These are phyloP conservation scores for Colletotrichum neosansevieriae DNA, from an alignment of 2,329 filamentous ascomycete species.

Conservation along the genomic window DNA sequence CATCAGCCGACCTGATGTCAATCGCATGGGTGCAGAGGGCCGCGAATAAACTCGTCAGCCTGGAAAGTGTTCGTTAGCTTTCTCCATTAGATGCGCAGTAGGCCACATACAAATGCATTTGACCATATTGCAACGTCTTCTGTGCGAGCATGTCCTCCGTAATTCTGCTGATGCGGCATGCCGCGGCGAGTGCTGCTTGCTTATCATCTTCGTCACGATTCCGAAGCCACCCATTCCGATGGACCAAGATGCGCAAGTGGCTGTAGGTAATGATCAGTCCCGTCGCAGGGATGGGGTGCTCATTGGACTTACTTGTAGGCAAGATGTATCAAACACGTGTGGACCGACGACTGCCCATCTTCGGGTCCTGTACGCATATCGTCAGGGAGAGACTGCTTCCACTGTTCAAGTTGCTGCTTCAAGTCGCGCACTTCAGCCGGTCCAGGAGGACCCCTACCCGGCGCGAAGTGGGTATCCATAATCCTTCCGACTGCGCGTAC, in stretches of 20 bases:
- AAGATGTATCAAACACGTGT: slow-evolving; percentile 52
- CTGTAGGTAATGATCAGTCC: slow-evolving; percentile 35
- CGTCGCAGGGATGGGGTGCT: not conserved
- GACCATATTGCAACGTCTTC: slow-evolving; percentile 50
- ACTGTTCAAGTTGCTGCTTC: slow-evolving; percentile 48
- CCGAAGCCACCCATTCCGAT: slow-evolving; percentile 50
- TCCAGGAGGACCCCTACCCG: slow-evolving; percentile 47
- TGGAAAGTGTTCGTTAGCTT: slow-evolving; percentile 21
- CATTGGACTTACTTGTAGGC: slow-evolving; percentile 50
- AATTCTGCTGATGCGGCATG: slow-evolving; percentile 52
- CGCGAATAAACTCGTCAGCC: slow-evolving; percentile 53
- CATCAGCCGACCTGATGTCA: slow-evolving; percentile 49
- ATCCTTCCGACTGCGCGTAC: slow-evolving; percentile 47
- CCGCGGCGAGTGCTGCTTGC: slow-evolving; percentile 48
- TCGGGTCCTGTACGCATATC: slow-evolving; percentile 48
- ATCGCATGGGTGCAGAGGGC: slow-evolving; percentile 54
- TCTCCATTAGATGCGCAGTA: not conserved
- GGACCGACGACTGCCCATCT: slow-evolving; percentile 50
- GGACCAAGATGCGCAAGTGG: slow-evolving; percentile 52
- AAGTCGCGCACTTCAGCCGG: slow-evolving; percentile 46
- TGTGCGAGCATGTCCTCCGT: slow-evolving; percentile 54
- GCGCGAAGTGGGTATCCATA: slow-evolving; percentile 53
- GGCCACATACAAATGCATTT: slow-evolving; percentile 51
- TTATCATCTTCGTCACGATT: slow-evolving; percentile 46
- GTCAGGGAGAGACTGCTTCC: slow-evolving; percentile 50